phyloP scores from a whole-genome alignment of 305 asterid species.

The Stenogyne calaminthoides region DNA sequence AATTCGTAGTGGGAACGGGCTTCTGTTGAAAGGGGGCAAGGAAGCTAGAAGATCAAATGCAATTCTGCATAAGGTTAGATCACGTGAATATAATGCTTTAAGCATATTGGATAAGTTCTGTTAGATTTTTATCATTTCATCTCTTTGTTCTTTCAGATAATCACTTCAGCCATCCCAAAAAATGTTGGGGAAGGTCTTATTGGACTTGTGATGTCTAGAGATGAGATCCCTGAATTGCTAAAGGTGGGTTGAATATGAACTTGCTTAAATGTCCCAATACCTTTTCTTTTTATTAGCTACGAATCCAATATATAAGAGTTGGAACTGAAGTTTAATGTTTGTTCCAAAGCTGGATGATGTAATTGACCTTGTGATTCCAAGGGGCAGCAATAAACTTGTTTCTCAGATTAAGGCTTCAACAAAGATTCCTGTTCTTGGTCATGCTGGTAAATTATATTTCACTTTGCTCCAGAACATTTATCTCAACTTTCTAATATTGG shows the following conservation, averaged over 20 bases:
- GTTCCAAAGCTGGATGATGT: conserved; percentile 80
- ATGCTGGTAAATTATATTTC: conserved; percentile 67
- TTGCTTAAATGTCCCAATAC: conserved; percentile 7
- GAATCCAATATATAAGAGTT: conserved; percentile 21
- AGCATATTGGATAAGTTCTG: conserved; percentile 21
- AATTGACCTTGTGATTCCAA: conserved; percentile 97
- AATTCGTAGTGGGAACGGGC: conserved; percentile 94
- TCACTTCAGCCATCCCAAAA: conserved; percentile 86
- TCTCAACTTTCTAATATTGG: conserved; percentile 7
- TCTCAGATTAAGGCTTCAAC: conserved; percentile 92
- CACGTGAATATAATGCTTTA: conserved; percentile 14
- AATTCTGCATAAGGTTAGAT: conserved; percentile 81
- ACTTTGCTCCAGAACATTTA: not conserved
- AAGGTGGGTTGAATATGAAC: conserved; percentile 54
- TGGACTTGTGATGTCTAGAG: conserved; percentile 95
- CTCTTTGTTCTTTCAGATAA: conserved; percentile 54
- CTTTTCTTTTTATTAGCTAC: conserved; percentile 7
- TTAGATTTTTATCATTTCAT: conserved; percentile 24
- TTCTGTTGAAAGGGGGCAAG: conserved; percentile 93
- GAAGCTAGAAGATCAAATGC: conserved; percentile 93
- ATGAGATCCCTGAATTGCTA: conserved; percentile 95
- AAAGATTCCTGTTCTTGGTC: conserved; percentile 98
- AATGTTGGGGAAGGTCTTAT: conserved; percentile 77
- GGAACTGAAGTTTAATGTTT: conserved; percentile 39
- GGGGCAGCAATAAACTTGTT: conserved; percentile 98